Evolutionary conservation across 805 yeast genomes (phyloP), one percentile per base, ranked within the genome.

Genomic region (Saccharomycopsis sp.): DNA sequence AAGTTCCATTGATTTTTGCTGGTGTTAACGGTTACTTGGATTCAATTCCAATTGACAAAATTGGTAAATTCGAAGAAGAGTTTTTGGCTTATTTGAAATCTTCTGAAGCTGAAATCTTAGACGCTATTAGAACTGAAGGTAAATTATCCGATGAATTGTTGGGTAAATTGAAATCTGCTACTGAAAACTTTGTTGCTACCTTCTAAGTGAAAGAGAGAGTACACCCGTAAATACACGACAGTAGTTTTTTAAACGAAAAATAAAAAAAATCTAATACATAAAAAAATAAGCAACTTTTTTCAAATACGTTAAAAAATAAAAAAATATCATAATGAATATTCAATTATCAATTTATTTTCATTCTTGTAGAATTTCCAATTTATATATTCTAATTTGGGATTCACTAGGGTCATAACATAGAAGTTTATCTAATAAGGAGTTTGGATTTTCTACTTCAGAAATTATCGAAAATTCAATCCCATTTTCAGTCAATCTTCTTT

Each of bases 1-100:
- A 88, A 78, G 98, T 94, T 55, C 98, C 98, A 67, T 75, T 88
- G 67, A 88, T 93, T 68, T 93, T 70, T 80, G 98, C 97, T 56
- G 99, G 99, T 90, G 98, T 94, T 65, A 89, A 90, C 82, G 99
- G 99, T 81, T 88, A 65, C 89, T 82, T 93, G 66, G 99, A 93
- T 70, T 64, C 71, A 59, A 65, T 93, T 61, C 85, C 93, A 58
- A 72, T 90, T 58, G 79, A 81, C 66, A 84, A 86, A 72, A 79
- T 93, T 63, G 87, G 74, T 68, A 85, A 84, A 68, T 93, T 85
- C 66, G 99, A 93, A 82, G 72, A 79, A 61, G 81, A 87, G 63
- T 93, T 89, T 89, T 74, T 85, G 67, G 76, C 95, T 59, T 80
- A 84, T 81, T 79, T 93, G 72, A 84, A 86, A 76, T 70, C 97